Conservation (phyloP, 106 monocot species). For the Dendrobium nobile region DNA sequence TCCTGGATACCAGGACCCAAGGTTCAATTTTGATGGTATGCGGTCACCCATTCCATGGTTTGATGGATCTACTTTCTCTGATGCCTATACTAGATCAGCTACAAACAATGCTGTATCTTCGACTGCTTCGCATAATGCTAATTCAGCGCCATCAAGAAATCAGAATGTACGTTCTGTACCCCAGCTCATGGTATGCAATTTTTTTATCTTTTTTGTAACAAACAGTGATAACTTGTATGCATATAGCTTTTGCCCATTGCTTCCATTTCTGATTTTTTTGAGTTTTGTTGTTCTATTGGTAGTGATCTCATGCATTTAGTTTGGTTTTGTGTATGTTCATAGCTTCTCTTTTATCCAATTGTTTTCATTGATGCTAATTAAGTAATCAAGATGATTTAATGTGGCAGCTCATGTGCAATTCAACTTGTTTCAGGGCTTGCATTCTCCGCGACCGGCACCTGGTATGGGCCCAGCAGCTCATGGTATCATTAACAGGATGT, state of each 20-base stretch:
- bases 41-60: slow-evolving; percentile 56
- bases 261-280: neutral
- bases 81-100: slow-evolving; percentile 33
- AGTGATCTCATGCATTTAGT: neutral
- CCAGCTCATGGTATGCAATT: slow-evolving; percentile 40
- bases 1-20: slow-evolving; percentile 41
- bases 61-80: slow-evolving; percentile 36
- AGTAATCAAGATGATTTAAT: neutral
- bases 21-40: slow-evolving; percentile 47
- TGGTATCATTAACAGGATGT: slow-evolving; percentile 38
- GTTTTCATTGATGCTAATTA: neutral
- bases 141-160: slow-evolving; percentile 28
- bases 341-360: neutral
- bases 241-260: neutral
- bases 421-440: slow-evolving; percentile 31
- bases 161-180: slow-evolving; percentile 38
- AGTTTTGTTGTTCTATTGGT: neutral
- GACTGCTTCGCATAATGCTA: slow-evolving; percentile 23
- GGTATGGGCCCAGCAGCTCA: slow-evolving; percentile 20
- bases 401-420: neutral
- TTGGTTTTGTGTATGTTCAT: neutral
- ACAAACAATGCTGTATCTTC: slow-evolving; percentile 24
- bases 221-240: neutral
- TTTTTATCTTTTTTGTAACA: neutral
- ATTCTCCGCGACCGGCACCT: slow-evolving; percentile 22